A percentile compares a stretch with the other conserved stretches of the same genome.
Evolutionary conservation across 2,329 filamentous ascomycete genomes (phyloP).

Genomic region (Cladosporium oxysporum): DNA sequence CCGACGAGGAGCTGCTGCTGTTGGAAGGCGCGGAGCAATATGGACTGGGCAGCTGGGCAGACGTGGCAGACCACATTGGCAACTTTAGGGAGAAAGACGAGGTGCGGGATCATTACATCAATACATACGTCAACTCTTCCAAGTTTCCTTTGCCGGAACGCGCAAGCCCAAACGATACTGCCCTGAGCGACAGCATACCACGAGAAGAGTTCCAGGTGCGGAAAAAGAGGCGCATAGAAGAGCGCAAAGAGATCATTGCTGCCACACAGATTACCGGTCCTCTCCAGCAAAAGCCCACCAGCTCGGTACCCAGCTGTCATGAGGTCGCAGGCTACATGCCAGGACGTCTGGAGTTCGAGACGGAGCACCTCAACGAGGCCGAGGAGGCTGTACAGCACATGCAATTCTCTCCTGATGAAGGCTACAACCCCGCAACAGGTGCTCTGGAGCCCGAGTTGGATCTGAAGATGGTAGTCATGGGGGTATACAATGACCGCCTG

Average conservation of each 20-base stretch:
- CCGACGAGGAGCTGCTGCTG: constrained; percentile 91
- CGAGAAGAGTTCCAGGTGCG: constrained; percentile 89
- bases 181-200: constrained; percentile 75
- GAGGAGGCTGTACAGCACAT: constrained; percentile 98
- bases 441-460: constrained; percentile 95
- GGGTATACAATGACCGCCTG: constrained; percentile 92
- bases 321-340: constrained; percentile 99
- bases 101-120: constrained; percentile 89
- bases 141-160: constrained; percentile 84
- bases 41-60: constrained; percentile 93
- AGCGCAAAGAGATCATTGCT: constrained; percentile 83
- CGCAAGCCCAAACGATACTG: constrained; percentile 79
- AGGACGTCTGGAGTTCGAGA: constrained; percentile 94
- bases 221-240: constrained; percentile 92
- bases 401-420: constrained; percentile 96
- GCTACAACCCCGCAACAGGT: constrained; percentile 78
- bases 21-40: constrained; percentile 96
- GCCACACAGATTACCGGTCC: constrained; percentile 74
- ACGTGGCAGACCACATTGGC: constrained; percentile 97
- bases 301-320: constrained; percentile 92
- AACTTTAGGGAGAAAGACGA: constrained; percentile 94
- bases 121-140: constrained; percentile 80
- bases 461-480: constrained; percentile 95
- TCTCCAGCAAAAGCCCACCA: constrained; percentile 87
- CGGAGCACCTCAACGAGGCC: constrained; percentile 94